Evolutionary conservation across 768 basidiomycete genomes (phyloP).

Genomic region (Pulveroboletus sp.): DNA sequence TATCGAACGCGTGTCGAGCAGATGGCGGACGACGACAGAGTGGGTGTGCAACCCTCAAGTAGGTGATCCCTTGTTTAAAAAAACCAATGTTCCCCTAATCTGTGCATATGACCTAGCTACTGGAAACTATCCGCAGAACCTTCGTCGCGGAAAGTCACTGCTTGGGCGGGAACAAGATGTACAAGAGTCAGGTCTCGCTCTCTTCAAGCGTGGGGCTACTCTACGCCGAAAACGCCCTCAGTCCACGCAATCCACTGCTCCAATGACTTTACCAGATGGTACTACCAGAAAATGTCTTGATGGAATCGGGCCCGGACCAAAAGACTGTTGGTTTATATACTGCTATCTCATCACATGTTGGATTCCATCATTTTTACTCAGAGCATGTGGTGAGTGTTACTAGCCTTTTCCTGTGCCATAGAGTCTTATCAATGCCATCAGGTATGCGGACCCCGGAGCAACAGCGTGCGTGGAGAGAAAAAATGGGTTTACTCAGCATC

Average conservation of each 20-base stretch:
- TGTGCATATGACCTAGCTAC: slow-evolving; percentile 45
- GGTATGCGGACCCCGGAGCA: slow-evolving; percentile 88
- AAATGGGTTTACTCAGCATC: slow-evolving; percentile 86
- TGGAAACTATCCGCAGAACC: slow-evolving; percentile 63
- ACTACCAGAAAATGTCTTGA: slow-evolving; percentile 54
- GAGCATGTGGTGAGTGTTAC: slow-evolving; percentile 63
- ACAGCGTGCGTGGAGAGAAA: slow-evolving; percentile 97
- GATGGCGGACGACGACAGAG: slow-evolving; percentile 62
- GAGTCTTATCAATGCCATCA: slow-evolving; percentile 28
- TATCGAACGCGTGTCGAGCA: slow-evolving; percentile 85
- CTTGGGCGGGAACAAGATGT: slow-evolving; percentile 87
- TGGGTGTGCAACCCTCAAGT: slow-evolving; percentile 82
- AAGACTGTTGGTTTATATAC: slow-evolving; percentile 94
- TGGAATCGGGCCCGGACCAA: slow-evolving; percentile 79
- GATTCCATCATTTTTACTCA: slow-evolving; percentile 75
- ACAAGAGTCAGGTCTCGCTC: slow-evolving; percentile 85
- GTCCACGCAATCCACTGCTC: slow-evolving; percentile 37
- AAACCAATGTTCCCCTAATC: background rate
- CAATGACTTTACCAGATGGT: slow-evolving; percentile 34
- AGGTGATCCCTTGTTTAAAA: slow-evolving; percentile 31
- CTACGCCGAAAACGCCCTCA: slow-evolving; percentile 63
- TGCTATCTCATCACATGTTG: slow-evolving; percentile 80
- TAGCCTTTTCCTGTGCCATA: background rate
- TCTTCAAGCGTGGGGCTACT: slow-evolving; percentile 84
- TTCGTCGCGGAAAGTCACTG: slow-evolving; percentile 85